These are phyloP conservation scores for Paraconiothyrium sp. DNA, from an alignment of 2,329 filamentous ascomycete species.

Conservation along the genomic window DNA sequence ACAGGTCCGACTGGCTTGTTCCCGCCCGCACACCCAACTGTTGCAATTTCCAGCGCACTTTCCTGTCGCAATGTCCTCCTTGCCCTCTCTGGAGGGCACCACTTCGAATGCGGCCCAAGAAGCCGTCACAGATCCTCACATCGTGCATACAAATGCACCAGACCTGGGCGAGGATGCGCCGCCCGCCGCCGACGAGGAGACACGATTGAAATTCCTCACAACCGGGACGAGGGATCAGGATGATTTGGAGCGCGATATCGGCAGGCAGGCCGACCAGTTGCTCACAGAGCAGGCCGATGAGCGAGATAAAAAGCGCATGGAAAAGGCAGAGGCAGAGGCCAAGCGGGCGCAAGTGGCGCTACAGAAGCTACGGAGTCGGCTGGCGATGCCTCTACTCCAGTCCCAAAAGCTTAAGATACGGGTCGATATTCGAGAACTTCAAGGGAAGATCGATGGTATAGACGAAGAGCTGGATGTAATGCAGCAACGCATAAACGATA, in stretches of 20 bases:
- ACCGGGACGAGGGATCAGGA: slow-evolving; percentile 76
- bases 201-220: slow-evolving; percentile 51
- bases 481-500: slow-evolving; percentile 78
- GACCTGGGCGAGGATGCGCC: slow-evolving; percentile 22
- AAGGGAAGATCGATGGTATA: slow-evolving; percentile 70
- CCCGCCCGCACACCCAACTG: neutral
- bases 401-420: slow-evolving; percentile 67
- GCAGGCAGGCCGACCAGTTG: slow-evolving; percentile 69
- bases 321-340: slow-evolving; percentile 62
- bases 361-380: slow-evolving; percentile 65
- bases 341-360: slow-evolving; percentile 73
- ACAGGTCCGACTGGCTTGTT: neutral
- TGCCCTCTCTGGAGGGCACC: neutral
- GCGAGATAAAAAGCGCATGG: slow-evolving; percentile 69
- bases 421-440: slow-evolving; percentile 72
- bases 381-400: slow-evolving; percentile 64
- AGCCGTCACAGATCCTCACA: slow-evolving; percentile 11
- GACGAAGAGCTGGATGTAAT: slow-evolving; percentile 83
- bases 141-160: slow-evolving; percentile 18
- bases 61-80: slow-evolving; percentile 8
- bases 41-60: slow-evolving; percentile 2
- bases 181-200: slow-evolving; percentile 49
- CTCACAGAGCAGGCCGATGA: slow-evolving; percentile 70
- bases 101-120: neutral
- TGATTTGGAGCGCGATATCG: slow-evolving; percentile 89